phyloP scores from a whole-genome alignment of 352 stramenopile species.

The Phytopythium ostracodes region DNA sequence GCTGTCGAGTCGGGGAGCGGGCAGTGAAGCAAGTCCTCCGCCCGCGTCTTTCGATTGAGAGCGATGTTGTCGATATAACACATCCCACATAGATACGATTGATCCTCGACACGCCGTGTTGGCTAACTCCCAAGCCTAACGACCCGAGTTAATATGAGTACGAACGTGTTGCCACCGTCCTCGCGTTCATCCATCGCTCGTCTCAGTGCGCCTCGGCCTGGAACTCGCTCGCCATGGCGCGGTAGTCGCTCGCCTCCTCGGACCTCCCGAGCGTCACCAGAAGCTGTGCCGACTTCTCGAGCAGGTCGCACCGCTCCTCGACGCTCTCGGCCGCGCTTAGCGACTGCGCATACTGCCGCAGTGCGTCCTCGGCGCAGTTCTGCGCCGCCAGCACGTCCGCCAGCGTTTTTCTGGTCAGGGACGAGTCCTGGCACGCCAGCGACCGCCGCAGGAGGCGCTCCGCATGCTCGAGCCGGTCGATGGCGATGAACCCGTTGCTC shows the following conservation, averaged over 20 bases:
- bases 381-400: constrained; percentile 75
- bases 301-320: constrained; percentile 34
- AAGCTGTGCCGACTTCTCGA: constrained; percentile 62
- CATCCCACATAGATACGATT: not conserved
- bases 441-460: constrained; percentile 64
- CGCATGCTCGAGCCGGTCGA: constrained; percentile 71
- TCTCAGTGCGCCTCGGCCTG: constrained; percentile 7
- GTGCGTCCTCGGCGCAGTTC: constrained; percentile 72
- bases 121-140: constrained; percentile 1
- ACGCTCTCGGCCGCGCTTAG: constrained; percentile 37
- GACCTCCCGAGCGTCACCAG: constrained; percentile 61
- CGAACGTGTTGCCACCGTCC: not conserved
- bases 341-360: constrained; percentile 64
- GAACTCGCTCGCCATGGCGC: constrained; percentile 50
- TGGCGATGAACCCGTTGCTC: constrained; percentile 75
- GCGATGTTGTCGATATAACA: not conserved
- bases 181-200: too few relatives aligned
- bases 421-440: constrained; percentile 66
- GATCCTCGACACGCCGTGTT: constrained; percentile 7
- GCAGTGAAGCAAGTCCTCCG: not conserved
- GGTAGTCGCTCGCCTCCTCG: constrained; percentile 68
- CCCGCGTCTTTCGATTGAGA: not conserved
- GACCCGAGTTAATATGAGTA: not conserved
- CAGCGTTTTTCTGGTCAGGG: constrained; percentile 69
- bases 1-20: constrained; percentile 6